Evolutionary conservation across 169 alveolate species (phyloP).

Genomic region (Prorocentrum cordatum): DNA sequence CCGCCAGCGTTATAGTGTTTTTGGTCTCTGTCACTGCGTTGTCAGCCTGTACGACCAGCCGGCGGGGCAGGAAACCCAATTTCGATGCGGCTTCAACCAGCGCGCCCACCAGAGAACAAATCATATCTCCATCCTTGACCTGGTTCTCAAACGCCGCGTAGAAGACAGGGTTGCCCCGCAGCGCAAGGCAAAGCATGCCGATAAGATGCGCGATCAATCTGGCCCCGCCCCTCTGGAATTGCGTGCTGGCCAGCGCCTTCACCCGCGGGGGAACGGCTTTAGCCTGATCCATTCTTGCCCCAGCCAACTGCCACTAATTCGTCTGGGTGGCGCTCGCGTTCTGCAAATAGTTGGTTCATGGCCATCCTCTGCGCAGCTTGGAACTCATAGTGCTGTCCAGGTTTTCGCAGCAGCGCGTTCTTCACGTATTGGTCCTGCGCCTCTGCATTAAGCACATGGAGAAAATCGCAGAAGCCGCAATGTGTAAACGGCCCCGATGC

Average conservation of each 20-base stretch:
- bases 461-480: conserved; percentile 13
- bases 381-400: not conserved
- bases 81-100: no score
- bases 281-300: conserved; percentile 32
- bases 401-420: no score
- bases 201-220: not conserved
- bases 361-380: conserved; percentile 26
- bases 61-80: no score
- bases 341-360: not conserved
- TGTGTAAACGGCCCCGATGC: conserved; percentile 31
- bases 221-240: not conserved
- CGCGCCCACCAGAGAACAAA: no score
- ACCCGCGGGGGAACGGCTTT: conserved; percentile 20
- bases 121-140: not conserved
- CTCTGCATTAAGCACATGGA: no score
- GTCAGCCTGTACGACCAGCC: not conserved
- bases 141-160: not conserved
- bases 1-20: not conserved
- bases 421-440: no score
- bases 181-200: not conserved
- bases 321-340: not conserved
- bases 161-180: not conserved
- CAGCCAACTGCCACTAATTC: not conserved
- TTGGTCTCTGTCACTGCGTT: not conserved
- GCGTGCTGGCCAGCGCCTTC: not conserved